phyloP scores from a whole-genome alignment of 768 basidiomycete genomes.

The Lentinus brumalis region DNA sequence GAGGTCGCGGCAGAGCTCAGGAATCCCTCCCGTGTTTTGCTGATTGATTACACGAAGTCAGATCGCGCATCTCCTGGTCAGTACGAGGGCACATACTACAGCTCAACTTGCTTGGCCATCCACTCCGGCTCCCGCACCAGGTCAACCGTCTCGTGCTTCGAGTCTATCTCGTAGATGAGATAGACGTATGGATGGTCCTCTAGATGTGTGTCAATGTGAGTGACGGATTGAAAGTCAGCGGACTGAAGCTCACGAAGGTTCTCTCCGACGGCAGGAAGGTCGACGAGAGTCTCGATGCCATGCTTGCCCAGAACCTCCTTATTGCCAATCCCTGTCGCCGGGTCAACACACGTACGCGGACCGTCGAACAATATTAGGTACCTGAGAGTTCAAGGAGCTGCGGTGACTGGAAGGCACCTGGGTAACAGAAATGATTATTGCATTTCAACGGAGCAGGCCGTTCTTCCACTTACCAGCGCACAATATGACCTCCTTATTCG shows the following conservation, averaged over 20 bases:
- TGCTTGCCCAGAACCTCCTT: background rate
- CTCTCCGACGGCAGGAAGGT: slow-evolving; percentile 7
- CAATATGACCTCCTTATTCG: slow-evolving; percentile 12
- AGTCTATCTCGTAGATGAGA: slow-evolving; percentile 4
- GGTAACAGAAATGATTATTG: background rate
- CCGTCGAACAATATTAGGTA: background rate
- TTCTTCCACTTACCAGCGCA: slow-evolving; percentile 2
- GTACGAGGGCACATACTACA: background rate
- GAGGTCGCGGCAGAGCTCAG: background rate
- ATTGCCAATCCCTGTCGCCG: slow-evolving; percentile 1
- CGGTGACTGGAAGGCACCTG: slow-evolving; percentile 1
- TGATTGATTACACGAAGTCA: background rate
- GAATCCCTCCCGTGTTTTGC: background rate
- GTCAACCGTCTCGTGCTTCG: slow-evolving; percentile 2
- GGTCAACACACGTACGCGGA: no score
- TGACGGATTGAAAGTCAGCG: background rate
- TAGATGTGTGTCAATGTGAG: background rate
- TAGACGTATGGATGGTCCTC: slow-evolving; percentile 5
- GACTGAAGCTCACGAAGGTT: slow-evolving; percentile 1
- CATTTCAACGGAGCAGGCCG: no score
- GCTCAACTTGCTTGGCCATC: background rate
- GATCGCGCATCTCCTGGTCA: background rate
- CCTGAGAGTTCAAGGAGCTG: slow-evolving; percentile 10
- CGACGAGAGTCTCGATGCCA: slow-evolving; percentile 1
- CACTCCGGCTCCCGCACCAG: background rate